These are phyloP conservation scores for Neurospora tetraspora DNA, from an alignment of 495 filamentous ascomycete species.

Conservation along the genomic window DNA sequence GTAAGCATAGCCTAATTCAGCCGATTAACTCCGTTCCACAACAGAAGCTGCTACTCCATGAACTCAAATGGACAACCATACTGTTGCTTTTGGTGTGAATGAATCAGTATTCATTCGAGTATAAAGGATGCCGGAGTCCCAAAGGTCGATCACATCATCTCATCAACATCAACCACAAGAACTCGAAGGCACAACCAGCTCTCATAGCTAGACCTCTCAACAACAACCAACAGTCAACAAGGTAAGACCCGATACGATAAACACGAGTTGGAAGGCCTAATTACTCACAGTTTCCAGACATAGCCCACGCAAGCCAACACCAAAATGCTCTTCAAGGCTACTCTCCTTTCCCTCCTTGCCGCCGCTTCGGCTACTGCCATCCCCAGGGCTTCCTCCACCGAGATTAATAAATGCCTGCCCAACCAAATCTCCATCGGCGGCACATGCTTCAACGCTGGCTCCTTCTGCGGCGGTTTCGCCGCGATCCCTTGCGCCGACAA, in stretches of 20 bases:
- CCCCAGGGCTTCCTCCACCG: neutral
- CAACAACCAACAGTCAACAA: neutral
- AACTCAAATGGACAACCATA: neutral
- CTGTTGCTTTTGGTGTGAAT: neutral
- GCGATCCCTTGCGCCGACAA: conserved; percentile 14
- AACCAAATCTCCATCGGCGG: conserved; percentile 17
- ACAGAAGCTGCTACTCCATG: neutral
- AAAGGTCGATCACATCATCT: neutral
- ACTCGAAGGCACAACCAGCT: neutral
- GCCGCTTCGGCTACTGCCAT: neutral
- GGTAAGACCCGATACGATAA: neutral
- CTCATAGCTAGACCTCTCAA: neutral
- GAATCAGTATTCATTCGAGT: neutral
- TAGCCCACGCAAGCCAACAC: neutral
- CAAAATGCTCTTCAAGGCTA: neutral
- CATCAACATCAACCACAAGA: neutral
- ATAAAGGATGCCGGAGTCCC: neutral
- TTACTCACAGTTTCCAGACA: neutral
- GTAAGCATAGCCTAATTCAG: neutral
- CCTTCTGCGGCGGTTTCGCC: conserved; percentile 25
- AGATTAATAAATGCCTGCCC: neutral
- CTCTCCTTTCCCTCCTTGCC: neutral
- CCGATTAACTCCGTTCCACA: neutral
- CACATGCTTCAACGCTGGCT: conserved; percentile 15
- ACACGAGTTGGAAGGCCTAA: neutral